Conservation (phyloP, 371 early-diverging fungal species). For the Mortierella sp. region DNA sequence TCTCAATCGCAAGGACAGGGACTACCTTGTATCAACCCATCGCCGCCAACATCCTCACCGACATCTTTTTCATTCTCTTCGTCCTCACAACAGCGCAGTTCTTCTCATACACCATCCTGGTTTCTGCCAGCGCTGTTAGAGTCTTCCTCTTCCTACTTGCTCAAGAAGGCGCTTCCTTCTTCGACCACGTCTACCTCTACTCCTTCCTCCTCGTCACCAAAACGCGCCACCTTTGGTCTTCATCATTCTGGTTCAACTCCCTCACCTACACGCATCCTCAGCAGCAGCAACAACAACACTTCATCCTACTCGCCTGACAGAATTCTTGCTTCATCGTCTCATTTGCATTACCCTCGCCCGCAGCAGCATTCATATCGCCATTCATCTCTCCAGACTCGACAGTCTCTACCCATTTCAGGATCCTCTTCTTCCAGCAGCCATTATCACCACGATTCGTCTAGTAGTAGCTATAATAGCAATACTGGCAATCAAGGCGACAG, state of each 20-base stretch:
- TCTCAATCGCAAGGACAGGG: background rate
- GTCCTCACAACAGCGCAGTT: background rate
- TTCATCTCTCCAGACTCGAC: constrained; percentile 9
- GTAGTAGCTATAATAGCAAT: no score
- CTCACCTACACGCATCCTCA: background rate
- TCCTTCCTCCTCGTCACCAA: background rate
- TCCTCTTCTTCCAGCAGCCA: background rate
- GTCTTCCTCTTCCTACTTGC: constrained; percentile 20
- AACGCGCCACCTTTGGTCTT: background rate
- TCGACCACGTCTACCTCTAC: background rate
- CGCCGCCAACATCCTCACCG: background rate
- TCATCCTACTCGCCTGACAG: background rate
- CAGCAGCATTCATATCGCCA: constrained; percentile 8
- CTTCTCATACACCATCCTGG: background rate
- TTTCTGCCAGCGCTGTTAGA: constrained; percentile 19
- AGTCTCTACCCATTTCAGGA: constrained; percentile 4
- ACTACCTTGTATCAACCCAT: background rate
- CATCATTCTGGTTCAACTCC: background rate
- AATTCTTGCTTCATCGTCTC: background rate
- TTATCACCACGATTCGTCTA: background rate
- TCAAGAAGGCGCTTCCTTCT: constrained; percentile 12
- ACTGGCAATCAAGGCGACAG: background rate
- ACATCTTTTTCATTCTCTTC: background rate
- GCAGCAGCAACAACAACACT: background rate
- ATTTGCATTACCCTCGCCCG: background rate